A percentile compares a stretch with the other conserved stretches of the same genome.
phyloP scores from a whole-genome alignment of 768 basidiomycete species.

The Boletellus sp. region DNA sequence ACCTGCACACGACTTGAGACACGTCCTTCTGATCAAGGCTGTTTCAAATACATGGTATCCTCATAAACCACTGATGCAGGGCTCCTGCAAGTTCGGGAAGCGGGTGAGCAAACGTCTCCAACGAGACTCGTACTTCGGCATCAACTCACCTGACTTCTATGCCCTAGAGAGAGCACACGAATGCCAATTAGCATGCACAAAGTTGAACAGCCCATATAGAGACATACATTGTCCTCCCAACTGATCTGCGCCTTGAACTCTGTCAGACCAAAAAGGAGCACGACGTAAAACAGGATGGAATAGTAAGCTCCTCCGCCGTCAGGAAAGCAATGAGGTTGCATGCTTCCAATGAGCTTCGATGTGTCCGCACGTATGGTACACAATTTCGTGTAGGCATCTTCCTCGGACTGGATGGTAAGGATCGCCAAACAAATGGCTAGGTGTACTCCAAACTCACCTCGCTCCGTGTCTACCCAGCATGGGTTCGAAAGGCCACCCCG shows the following conservation, averaged over 20 bases:
- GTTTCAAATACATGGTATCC: constrained; percentile 9
- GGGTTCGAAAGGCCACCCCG: background rate
- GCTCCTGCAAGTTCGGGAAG: too few relatives aligned
- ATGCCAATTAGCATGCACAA: background rate
- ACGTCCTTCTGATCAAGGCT: too few relatives aligned
- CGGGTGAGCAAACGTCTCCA: too few relatives aligned
- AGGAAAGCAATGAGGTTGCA: too few relatives aligned
- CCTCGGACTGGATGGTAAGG: background rate
- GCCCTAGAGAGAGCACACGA: constrained; percentile 24
- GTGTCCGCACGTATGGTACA: constrained; percentile 54
- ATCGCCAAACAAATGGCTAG: background rate
- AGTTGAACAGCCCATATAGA: background rate
- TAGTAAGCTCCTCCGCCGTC: constrained; percentile 65
- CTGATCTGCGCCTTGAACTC: constrained; percentile 82
- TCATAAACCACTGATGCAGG: constrained; percentile 26
- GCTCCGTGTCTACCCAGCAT: background rate
- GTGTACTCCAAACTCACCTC: background rate
- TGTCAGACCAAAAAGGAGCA: constrained; percentile 79
- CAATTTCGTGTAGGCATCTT: background rate
- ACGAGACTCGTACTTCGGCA: too few relatives aligned
- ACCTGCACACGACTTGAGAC: too few relatives aligned
- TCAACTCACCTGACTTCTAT: constrained; percentile 35
- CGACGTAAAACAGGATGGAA: constrained; percentile 82
- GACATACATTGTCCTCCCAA: constrained; percentile 70
- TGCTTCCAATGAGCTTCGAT: constrained; percentile 67